A percentile compares a stretch with the other conserved stretches of the same genome.
These are phyloP conservation scores for Exsudoporus frostii DNA, from an alignment of 768 basidiomycete species.

Conservation along the genomic window DNA sequence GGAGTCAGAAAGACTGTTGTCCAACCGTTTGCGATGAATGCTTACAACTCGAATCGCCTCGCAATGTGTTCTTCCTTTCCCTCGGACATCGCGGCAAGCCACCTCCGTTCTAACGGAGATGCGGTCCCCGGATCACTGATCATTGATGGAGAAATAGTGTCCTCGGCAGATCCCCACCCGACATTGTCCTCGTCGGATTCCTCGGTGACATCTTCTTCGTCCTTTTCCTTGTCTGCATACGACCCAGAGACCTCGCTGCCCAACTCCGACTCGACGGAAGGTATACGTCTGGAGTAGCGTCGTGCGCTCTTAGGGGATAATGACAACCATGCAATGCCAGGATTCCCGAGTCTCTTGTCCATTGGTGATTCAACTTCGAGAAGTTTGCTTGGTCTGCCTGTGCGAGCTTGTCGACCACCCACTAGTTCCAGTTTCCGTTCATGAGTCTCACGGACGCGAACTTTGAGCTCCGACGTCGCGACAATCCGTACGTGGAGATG, in stretches of 20 bases:
- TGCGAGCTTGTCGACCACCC: slow-evolving; percentile 15
- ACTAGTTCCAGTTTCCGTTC: slow-evolving; percentile 35
- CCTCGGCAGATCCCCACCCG: slow-evolving; percentile 49
- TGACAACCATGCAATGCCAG: slow-evolving; percentile 45
- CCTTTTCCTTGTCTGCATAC: slow-evolving; percentile 31
- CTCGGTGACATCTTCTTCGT: slow-evolving; percentile 32
- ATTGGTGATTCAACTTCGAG: slow-evolving; percentile 20
- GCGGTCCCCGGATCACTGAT: slow-evolving; percentile 83
- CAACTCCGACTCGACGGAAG: slow-evolving; percentile 45
- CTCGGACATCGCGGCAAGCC: slow-evolving; percentile 90
- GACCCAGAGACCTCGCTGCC: slow-evolving; percentile 38
- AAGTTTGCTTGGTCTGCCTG: slow-evolving; percentile 17
- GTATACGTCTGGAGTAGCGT: slow-evolving; percentile 41
- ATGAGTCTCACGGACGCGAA: slow-evolving; percentile 51
- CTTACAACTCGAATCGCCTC: slow-evolving; percentile 77
- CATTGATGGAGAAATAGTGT: slow-evolving; percentile 55
- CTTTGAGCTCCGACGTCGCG: slow-evolving; percentile 73
- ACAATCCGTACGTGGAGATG: slow-evolving; percentile 85
- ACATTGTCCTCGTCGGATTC: slow-evolving; percentile 47
- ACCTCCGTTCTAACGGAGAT: slow-evolving; percentile 71
- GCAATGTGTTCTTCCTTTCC: slow-evolving; percentile 69
- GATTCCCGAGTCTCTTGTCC: slow-evolving; percentile 11
- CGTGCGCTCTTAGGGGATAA: slow-evolving; percentile 54
- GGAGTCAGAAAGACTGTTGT: not conserved
- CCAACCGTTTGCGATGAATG: slow-evolving; percentile 2